These are phyloP conservation scores for Madurella mycetomatis DNA, from an alignment of 2,329 filamentous ascomycete species.

Conservation along the genomic window DNA sequence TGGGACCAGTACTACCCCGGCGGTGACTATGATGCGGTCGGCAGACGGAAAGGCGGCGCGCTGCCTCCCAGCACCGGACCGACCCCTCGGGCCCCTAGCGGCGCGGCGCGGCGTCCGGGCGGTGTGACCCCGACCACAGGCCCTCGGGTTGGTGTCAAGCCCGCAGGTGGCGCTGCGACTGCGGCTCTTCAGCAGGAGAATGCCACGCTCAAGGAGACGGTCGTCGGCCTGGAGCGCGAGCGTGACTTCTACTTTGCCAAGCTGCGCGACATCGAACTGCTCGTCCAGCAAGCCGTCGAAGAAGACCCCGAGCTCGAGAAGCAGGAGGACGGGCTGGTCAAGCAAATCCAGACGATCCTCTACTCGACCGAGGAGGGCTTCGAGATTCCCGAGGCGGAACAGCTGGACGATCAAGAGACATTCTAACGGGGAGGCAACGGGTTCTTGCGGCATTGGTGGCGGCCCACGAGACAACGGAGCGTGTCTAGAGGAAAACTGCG, in stretches of 20 bases:
- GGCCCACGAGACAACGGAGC: not conserved
- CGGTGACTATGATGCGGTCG: slow-evolving; percentile 90
- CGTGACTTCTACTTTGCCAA: slow-evolving; percentile 99
- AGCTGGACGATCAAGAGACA: slow-evolving; percentile 72
- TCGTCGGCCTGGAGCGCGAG: slow-evolving; percentile 90
- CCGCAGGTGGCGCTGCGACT: slow-evolving; percentile 53
- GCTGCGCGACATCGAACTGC: slow-evolving; percentile 89
- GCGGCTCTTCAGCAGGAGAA: slow-evolving; percentile 82
- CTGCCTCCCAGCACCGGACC: slow-evolving; percentile 48
- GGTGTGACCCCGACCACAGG: slow-evolving; percentile 61
- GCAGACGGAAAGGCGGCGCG: slow-evolving; percentile 73
- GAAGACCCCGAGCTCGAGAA: slow-evolving; percentile 90
- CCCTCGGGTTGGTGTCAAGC: slow-evolving; percentile 43
- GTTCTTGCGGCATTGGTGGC: not conserved
- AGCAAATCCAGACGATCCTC: slow-evolving; percentile 92
- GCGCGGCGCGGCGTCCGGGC: slow-evolving; percentile 30
- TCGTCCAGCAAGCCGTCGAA: slow-evolving; percentile 90
- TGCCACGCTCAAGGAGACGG: slow-evolving; percentile 85
- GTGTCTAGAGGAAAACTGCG: slow-evolving; percentile 6
- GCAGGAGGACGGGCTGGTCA: slow-evolving; percentile 85
- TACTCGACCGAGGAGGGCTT: slow-evolving; percentile 95
- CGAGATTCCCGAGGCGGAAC: slow-evolving; percentile 80
- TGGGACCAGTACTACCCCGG: slow-evolving; percentile 99
- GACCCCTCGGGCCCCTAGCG: slow-evolving; percentile 32
- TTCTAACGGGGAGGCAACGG: slow-evolving; percentile 49